phyloP scores from a whole-genome alignment of 805 yeast genomes.

The Cyberlindnera americana region DNA sequence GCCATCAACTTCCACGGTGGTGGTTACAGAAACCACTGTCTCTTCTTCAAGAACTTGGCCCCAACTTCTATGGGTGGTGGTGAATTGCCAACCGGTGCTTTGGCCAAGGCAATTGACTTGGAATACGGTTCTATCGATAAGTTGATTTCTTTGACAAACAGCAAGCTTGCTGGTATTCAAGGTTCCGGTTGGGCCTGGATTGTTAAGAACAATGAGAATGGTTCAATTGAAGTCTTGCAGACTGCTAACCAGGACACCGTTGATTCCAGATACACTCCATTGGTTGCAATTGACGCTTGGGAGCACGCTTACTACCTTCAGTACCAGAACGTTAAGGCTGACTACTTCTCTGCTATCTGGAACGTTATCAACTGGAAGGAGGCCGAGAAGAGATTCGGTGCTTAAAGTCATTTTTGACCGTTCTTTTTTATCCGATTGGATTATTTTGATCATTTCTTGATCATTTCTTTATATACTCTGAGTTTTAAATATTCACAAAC shows the following conservation, averaged over 20 bases:
- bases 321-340: conserved; percentile 86
- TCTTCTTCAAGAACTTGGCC: conserved; percentile 86
- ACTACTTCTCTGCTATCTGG: conserved; percentile 93
- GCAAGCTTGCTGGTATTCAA: conserved; percentile 79
- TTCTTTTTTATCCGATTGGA: not conserved
- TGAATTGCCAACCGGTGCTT: conserved; percentile 49
- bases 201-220: conserved; percentile 73
- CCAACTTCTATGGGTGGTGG: conserved; percentile 80
- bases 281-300: conserved; percentile 93
- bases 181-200: conserved; percentile 97
- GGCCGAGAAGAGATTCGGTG: conserved; percentile 67
- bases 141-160: conserved; percentile 59
- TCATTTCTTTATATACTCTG: too few species aligned
- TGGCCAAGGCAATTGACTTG: conserved; percentile 53
- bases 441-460: not conserved
- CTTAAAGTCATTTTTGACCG: conserved; percentile 20
- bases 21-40: conserved; percentile 80
- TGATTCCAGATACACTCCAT: conserved; percentile 58
- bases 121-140: conserved; percentile 74
- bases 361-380: conserved; percentile 91
- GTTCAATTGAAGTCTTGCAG: conserved; percentile 74
- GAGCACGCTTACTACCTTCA: conserved; percentile 95
- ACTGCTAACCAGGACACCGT: conserved; percentile 87
- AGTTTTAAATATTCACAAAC: too few species aligned
- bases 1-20: conserved; percentile 89